These are phyloP conservation scores for Tuber brumale DNA, from an alignment of 495 filamentous ascomycete species.

Conservation along the genomic window DNA sequence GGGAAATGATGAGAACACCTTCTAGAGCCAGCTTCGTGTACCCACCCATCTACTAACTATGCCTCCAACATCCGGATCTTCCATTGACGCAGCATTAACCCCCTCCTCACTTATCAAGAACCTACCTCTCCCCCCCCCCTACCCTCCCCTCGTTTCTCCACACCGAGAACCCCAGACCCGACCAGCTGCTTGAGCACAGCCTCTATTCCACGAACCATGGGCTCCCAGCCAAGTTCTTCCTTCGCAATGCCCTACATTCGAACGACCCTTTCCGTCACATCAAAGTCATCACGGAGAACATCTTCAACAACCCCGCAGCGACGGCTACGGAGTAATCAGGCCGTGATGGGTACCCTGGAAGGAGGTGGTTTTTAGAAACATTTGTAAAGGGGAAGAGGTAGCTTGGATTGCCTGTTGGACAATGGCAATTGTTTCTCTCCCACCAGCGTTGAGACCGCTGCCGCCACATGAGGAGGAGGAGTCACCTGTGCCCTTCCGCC, in stretches of 20 bases:
- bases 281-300: constrained; percentile 76
- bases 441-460: constrained; percentile 42
- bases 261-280: constrained; percentile 72
- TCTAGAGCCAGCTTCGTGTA: neutral
- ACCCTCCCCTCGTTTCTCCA: no score
- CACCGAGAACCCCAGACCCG: constrained; percentile 81
- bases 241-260: constrained; percentile 51
- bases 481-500: constrained; percentile 15
- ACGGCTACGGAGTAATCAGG: constrained; percentile 67
- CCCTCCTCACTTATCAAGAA: constrained; percentile 84
- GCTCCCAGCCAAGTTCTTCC: constrained; percentile 40
- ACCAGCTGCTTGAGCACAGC: constrained; percentile 70
- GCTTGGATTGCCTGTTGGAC: constrained; percentile 90
- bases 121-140: constrained; percentile 75
- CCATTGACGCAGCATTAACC: constrained; percentile 73
- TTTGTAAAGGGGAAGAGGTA: constrained; percentile 83
- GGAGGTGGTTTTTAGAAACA: constrained; percentile 72
- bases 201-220: constrained; percentile 61
- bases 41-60: constrained; percentile 48
- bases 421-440: constrained; percentile 80
- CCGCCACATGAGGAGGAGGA: constrained; percentile 33
- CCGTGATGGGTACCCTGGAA: constrained; percentile 76
- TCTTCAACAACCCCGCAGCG: constrained; percentile 81
- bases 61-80: constrained; percentile 79
- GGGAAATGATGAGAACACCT: neutral